Evolutionary conservation across 2,329 filamentous ascomycete genomes (phyloP).

Genomic region (Fusarium oxysporum): DNA sequence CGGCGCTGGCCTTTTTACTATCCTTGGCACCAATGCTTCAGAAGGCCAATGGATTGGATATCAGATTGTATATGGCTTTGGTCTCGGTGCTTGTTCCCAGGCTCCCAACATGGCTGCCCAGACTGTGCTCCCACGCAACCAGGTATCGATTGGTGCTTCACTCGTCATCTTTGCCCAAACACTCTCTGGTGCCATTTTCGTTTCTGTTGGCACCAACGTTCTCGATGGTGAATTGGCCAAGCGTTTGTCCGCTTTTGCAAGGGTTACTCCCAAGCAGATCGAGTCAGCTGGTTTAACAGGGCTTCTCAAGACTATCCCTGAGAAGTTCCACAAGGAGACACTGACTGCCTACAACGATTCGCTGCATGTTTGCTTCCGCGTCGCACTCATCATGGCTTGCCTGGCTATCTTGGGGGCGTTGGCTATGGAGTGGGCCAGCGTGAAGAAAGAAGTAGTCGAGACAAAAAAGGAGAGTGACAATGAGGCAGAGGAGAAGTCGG

Average conservation of each 20-base stretch:
- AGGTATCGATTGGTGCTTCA: conserved; percentile 61
- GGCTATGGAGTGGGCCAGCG: not conserved
- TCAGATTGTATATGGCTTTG: conserved; percentile 56
- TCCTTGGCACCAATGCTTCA: conserved; percentile 40
- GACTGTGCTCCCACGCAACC: conserved; percentile 54
- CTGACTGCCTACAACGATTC: conserved; percentile 66
- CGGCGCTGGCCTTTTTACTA: conserved; percentile 58
- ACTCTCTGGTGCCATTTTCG: conserved; percentile 60
- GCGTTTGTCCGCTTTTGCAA: conserved; percentile 10
- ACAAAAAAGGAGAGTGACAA: not conserved
- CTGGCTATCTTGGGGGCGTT: conserved; percentile 61
- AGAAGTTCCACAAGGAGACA: conserved; percentile 7
- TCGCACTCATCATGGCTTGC: conserved; percentile 61
- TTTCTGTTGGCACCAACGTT: conserved; percentile 63
- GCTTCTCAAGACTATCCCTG: conserved; percentile 7
- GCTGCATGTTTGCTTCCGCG: conserved; percentile 65
- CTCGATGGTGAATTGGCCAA: conserved; percentile 59
- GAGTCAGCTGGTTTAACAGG: conserved; percentile 15
- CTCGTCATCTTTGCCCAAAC: conserved; percentile 60
- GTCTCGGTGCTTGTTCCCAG: conserved; percentile 58
- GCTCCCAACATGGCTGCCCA: conserved; percentile 59
- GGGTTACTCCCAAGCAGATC: conserved; percentile 16
- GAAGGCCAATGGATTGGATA: conserved; percentile 47
- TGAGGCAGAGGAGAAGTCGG: not conserved
- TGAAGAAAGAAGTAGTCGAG: conserved; percentile 1